Conservation (phyloP, 208 protist genomes). For the Entamoeba moshkovskii region DNA sequence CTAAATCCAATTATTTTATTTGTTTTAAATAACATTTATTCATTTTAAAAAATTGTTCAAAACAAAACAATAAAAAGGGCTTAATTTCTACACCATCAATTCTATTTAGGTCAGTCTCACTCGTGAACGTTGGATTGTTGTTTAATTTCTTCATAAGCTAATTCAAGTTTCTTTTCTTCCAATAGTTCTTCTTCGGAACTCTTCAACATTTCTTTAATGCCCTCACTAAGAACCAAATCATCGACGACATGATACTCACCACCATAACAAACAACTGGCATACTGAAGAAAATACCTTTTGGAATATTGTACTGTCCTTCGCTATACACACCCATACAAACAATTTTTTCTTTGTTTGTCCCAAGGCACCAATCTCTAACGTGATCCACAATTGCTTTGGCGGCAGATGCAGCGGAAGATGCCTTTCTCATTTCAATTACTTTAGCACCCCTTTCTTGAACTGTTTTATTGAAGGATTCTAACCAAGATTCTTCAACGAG, state of each 20-base stretch:
- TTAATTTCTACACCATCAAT: too few relatives aligned
- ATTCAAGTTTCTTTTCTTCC: not conserved
- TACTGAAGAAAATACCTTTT: constrained; percentile 10
- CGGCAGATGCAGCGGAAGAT: constrained; percentile 75
- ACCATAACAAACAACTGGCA: constrained; percentile 3
- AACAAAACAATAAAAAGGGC: too few relatives aligned
- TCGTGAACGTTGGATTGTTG: not conserved
- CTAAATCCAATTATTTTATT: too few relatives aligned
- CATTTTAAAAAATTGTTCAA: too few relatives aligned
- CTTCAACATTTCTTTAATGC: not conserved
- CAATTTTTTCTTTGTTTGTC: constrained; percentile 25
- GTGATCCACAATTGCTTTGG: constrained; percentile 53
- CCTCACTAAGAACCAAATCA: not conserved
- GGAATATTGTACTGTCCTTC: constrained; percentile 20
- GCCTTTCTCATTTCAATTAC: constrained; percentile 64
- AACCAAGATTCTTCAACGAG: constrained; percentile 61
- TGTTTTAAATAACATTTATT: too few relatives aligned
- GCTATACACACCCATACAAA: not conserved
- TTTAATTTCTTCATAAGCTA: not conserved
- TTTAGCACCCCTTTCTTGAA: constrained; percentile 53
- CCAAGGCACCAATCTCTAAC: constrained; percentile 52
- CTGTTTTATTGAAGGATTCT: constrained; percentile 34
- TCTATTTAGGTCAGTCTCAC: too few relatives aligned
- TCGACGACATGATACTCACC: not conserved
- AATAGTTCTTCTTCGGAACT: not conserved